Conservation (phyloP, 495 filamentous ascomycete species). For the Pyronema domesticum region DNA sequence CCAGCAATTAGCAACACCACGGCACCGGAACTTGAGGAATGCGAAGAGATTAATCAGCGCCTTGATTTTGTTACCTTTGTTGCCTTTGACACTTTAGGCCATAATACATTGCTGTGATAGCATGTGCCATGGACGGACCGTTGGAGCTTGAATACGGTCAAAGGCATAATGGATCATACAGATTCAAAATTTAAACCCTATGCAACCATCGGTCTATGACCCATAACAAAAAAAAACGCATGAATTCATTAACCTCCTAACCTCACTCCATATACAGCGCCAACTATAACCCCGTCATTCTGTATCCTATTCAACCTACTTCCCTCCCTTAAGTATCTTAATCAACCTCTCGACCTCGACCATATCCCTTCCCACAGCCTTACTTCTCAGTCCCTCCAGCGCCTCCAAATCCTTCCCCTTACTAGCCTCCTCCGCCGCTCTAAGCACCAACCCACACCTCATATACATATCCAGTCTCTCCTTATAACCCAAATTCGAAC, state of each 20-base stretch:
- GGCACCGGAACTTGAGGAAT: too few relatives aligned
- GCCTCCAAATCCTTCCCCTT: conserved; percentile 58
- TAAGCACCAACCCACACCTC: conserved; percentile 78
- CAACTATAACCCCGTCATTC: neutral
- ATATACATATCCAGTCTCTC: conserved; percentile 84
- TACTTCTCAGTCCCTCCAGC: conserved; percentile 14
- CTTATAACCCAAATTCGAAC: conserved; percentile 34
- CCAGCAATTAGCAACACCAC: too few relatives aligned
- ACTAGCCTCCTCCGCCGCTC: conserved; percentile 83
- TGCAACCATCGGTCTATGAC: neutral
- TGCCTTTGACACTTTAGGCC: too few relatives aligned
- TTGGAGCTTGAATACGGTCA: too few relatives aligned
- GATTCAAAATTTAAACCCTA: too few relatives aligned
- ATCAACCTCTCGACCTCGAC: conserved; percentile 21
- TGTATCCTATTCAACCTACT: neutral
- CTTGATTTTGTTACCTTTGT: too few relatives aligned
- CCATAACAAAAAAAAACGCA: neutral
- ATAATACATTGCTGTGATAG: too few relatives aligned
- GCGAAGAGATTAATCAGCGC: too few relatives aligned
- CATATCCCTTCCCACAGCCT: conserved; percentile 11
- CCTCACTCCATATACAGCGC: neutral
- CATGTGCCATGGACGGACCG: too few relatives aligned
- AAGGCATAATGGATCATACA: too few relatives aligned
- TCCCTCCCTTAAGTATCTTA: conserved; percentile 2
- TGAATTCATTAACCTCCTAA: neutral